These are phyloP conservation scores for Halenospora varia DNA, from an alignment of 495 filamentous ascomycete species.

Conservation along the genomic window DNA sequence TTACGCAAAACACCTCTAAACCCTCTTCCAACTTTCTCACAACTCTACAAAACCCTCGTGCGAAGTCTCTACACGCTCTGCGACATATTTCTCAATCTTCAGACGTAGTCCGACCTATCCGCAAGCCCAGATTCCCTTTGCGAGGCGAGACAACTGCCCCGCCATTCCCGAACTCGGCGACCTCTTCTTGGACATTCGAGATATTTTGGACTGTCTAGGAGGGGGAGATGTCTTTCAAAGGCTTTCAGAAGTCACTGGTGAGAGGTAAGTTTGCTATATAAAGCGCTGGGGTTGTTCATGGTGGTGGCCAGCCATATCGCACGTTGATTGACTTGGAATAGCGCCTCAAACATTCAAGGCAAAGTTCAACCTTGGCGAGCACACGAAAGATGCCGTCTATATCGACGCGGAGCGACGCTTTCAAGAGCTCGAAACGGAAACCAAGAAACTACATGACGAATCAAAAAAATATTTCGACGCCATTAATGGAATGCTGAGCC, in stretches of 20 bases:
- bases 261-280: slow-evolving; percentile 53
- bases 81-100: not conserved
- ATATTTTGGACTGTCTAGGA: slow-evolving; percentile 1
- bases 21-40: not conserved
- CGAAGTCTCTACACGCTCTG: not conserved
- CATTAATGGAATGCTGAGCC: slow-evolving; percentile 96
- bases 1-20: slow-evolving; percentile 4
- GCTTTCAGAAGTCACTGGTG: slow-evolving; percentile 83
- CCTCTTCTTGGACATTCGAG: not conserved
- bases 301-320: slow-evolving; percentile 4
- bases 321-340: slow-evolving; percentile 36
- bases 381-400: slow-evolving; percentile 92
- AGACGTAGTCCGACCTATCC: not conserved
- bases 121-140: not conserved
- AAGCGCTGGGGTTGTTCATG: slow-evolving; percentile 7
- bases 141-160: not conserved
- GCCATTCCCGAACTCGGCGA: not conserved
- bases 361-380: slow-evolving; percentile 90
- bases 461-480: slow-evolving; percentile 94
- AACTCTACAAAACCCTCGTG: not conserved
- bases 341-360: slow-evolving; percentile 88
- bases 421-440: slow-evolving; percentile 89
- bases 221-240: slow-evolving; percentile 86
- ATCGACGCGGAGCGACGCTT: slow-evolving; percentile 93
- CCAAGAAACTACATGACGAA: slow-evolving; percentile 93